These are phyloP conservation scores for Rosa multiflora DNA, from an alignment of 306 rosid genomes.

Conservation along the genomic window DNA sequence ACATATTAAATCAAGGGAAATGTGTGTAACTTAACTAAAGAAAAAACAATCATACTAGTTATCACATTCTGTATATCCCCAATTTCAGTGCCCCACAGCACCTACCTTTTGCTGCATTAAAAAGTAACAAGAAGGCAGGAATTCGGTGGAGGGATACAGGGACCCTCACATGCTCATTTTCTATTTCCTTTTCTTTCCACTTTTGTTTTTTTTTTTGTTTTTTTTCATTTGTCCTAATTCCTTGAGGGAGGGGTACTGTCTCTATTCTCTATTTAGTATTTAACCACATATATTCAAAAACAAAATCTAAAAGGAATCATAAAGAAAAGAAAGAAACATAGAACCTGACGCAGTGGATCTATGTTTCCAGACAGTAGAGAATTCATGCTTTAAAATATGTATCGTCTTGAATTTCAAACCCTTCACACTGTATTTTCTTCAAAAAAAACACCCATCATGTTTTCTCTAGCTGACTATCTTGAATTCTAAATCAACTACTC, in stretches of 20 bases:
- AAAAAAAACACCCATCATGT: background rate
- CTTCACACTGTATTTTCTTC: background rate
- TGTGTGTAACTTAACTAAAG: background rate
- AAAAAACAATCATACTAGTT: background rate
- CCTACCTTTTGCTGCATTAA: constrained; percentile 13
- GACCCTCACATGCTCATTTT: background rate
- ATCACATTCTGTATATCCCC: background rate
- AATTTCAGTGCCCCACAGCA: background rate
- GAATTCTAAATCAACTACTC: background rate
- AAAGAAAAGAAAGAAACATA: background rate
- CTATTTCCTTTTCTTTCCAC: too few species aligned
- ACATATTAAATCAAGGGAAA: background rate
- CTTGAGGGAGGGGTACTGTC: background rate
- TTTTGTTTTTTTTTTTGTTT: background rate
- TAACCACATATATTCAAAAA: background rate
- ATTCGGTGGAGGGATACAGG: constrained; percentile 11
- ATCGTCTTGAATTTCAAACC: background rate
- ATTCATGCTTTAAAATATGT: constrained; percentile 10
- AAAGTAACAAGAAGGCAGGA: background rate
- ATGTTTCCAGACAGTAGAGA: constrained; percentile 8
- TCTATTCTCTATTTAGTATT: background rate
- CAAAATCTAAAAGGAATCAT: background rate
- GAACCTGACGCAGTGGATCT: constrained; percentile 24
- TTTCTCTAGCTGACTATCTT: background rate
- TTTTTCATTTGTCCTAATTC: background rate